Evolutionary conservation across 176 grass and related monocot genomes (phyloP).

Genomic region (Eragrostis nindensis): DNA sequence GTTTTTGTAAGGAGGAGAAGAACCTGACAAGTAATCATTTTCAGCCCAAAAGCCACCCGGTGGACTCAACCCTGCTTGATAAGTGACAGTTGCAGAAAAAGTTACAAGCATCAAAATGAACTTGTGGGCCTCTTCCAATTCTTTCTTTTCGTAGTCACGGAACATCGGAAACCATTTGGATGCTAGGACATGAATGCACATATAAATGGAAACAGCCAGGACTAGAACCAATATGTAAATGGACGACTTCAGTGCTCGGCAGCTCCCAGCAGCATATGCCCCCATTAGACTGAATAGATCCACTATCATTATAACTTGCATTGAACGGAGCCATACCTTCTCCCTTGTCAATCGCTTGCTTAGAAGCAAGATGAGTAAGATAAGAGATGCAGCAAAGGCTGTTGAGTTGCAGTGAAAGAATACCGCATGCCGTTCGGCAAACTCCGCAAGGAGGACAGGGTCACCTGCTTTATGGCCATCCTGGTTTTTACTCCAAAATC

Average conservation of each 20-base stretch:
- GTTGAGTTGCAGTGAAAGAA: constrained; percentile 57
- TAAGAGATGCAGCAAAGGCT: constrained; percentile 51
- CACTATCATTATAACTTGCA: constrained; percentile 50
- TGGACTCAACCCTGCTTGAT: constrained; percentile 54
- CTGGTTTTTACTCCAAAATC: not conserved
- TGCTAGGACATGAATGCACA: constrained; percentile 40
- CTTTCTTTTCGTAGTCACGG: not conserved
- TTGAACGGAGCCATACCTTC: constrained; percentile 36
- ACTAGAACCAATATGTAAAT: constrained; percentile 60
- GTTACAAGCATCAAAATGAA: constrained; percentile 48
- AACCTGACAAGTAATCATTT: not conserved
- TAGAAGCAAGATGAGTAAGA: constrained; percentile 67
- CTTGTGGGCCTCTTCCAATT: constrained; percentile 36
- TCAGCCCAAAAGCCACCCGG: constrained; percentile 61
- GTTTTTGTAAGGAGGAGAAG: not conserved
- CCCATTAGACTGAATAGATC: constrained; percentile 57
- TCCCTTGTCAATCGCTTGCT: constrained; percentile 37
- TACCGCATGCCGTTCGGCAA: constrained; percentile 3
- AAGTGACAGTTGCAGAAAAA: constrained; percentile 49
- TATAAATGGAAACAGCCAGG: constrained; percentile 33
- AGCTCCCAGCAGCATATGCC: constrained; percentile 57
- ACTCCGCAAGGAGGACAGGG: constrained; percentile 25
- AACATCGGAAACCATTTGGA: constrained; percentile 26
- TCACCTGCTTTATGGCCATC: constrained; percentile 29
- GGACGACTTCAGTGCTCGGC: constrained; percentile 31